Evolutionary conservation across 1,284 basidiomycete genomes (phyloP), one percentile per base, ranked within the genome.

Genomic region (Trametes polyzona): DNA sequence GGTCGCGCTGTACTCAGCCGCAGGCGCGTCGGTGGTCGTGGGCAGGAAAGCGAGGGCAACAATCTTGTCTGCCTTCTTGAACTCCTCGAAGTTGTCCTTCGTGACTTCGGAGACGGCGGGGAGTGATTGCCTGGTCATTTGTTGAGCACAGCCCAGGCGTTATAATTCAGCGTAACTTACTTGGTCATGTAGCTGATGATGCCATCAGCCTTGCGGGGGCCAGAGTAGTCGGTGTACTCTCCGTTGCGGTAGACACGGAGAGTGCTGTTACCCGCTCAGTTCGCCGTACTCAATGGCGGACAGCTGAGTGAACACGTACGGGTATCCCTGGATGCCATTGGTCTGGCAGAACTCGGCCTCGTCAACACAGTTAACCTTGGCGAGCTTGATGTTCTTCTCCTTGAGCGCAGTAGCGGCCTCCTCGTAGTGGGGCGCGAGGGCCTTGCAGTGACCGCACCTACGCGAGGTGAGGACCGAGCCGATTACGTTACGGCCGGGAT

Each of bases 131-230:
- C 93, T 96, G 64, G 10, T 47, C 46, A 8, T n/a, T 14, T 23
- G 12, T n/a, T 41, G 32, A 24, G 40, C 40, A 16, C 2, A n/a
- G 11, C 9, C 14, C 17, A 24, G 14, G 21, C 24, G 17, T 24
- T 12, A 35, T 1, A 47, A 9, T 33, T n/a, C 17, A 30, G 12
- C 19, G 21, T 14, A 19, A 79, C 90, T 67, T 65, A 95, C 95
- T 99, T 98, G 80, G 86, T 75, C 97, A 99, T 98, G 82, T 98
- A 98, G 72, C 87, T 89, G 73, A 98, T 81, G 70, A 99, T 99
- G 29, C 97, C 96, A 65, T 99, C 97, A 16, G 95, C 89, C 76
- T 98, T 94, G 57, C 97, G 84, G 41, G 95, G 90, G 46, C 97
- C 97, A 60, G 72, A 76, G 77, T 99, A 99, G 52, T 95, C 90